Percentiles rank a stretch among this genome's conserved stretches.
Conservation (phyloP, 2,329 filamentous ascomycete species). For the Colletotrichum godetiae region DNA sequence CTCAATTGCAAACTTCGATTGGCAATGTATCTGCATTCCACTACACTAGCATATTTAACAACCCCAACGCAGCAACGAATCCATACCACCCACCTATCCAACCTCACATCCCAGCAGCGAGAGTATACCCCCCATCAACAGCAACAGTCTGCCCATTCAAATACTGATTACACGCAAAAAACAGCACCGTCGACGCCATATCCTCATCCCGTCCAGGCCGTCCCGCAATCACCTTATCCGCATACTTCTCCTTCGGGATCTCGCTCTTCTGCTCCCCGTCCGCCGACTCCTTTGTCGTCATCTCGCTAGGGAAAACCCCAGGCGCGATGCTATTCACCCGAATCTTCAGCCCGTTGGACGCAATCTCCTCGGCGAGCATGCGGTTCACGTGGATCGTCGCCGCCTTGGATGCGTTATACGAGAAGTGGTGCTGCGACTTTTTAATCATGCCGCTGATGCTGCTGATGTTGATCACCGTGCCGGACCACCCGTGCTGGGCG, state of each 20-base stretch:
- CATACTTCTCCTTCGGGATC: slow-evolving; percentile 67
- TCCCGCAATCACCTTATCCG: slow-evolving; percentile 70
- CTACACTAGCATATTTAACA: accelerated
- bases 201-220: slow-evolving; percentile 78
- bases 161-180: slow-evolving; percentile 56
- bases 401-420: slow-evolving; percentile 73
- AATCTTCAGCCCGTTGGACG: slow-evolving; percentile 67
- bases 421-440: slow-evolving; percentile 72
- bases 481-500: slow-evolving; percentile 58
- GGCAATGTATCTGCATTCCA: too few species aligned
- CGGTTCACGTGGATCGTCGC: slow-evolving; percentile 73
- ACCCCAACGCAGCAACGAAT: not conserved
- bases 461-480: slow-evolving; percentile 76
- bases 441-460: slow-evolving; percentile 74
- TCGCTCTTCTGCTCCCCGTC: slow-evolving; percentile 67
- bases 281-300: slow-evolving; percentile 65
- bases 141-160: slow-evolving; percentile 55
- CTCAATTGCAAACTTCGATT: too few species aligned
- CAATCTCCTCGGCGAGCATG: slow-evolving; percentile 72
- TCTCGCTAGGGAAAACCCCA: slow-evolving; percentile 77
- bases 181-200: slow-evolving; percentile 76
- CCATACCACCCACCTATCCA: not conserved
- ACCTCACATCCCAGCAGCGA: slow-evolving; percentile 49
- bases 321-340: slow-evolving; percentile 81
- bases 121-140: slow-evolving; percentile 57